Conservation (phyloP, 805 yeast genomes). For the Yarrowia alimentaria region DNA sequence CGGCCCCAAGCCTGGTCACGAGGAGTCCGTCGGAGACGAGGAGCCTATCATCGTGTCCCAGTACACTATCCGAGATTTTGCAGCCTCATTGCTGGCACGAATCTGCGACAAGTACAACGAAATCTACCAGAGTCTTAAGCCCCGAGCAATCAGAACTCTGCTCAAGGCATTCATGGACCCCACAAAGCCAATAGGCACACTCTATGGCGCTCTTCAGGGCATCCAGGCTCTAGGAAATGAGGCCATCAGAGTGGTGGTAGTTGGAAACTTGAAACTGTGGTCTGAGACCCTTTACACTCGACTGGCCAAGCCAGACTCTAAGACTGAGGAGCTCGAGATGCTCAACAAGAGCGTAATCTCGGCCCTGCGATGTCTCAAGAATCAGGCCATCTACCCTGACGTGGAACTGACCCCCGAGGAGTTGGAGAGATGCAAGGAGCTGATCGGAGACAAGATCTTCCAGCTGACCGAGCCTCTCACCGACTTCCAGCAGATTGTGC, state of each 20-base stretch:
- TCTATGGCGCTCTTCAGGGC: slow-evolving; percentile 88
- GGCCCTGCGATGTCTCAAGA: slow-evolving; percentile 50
- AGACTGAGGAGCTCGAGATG: slow-evolving; percentile 45
- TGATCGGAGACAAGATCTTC: slow-evolving; percentile 45
- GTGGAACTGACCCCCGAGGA: slow-evolving; percentile 52
- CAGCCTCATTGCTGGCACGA: slow-evolving; percentile 76
- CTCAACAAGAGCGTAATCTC: slow-evolving; percentile 54
- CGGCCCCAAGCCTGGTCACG: slow-evolving; percentile 50
- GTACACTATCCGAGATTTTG: slow-evolving; percentile 76
- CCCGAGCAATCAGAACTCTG: slow-evolving; percentile 89
- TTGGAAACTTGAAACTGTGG: slow-evolving; percentile 88
- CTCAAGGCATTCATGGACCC: slow-evolving; percentile 87
- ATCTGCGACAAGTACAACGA: slow-evolving; percentile 79
- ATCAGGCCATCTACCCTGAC: slow-evolving; percentile 44
- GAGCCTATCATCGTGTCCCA: slow-evolving; percentile 18
- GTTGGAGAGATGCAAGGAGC: slow-evolving; percentile 40
- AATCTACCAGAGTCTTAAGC: slow-evolving; percentile 83
- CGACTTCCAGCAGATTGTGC: slow-evolving; percentile 13
- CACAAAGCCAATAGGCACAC: slow-evolving; percentile 80
- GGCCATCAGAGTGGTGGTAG: slow-evolving; percentile 74
- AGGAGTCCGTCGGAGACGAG: not conserved
- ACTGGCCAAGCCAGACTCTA: slow-evolving; percentile 11
- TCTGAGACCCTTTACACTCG: slow-evolving; percentile 31
- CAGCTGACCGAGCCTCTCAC: slow-evolving; percentile 9
- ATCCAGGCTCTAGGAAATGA: slow-evolving; percentile 81